Percentiles rank a stretch among this genome's conserved stretches.
Conservation (phyloP, 306 rosid species). For the Castanospermum australe region DNA sequence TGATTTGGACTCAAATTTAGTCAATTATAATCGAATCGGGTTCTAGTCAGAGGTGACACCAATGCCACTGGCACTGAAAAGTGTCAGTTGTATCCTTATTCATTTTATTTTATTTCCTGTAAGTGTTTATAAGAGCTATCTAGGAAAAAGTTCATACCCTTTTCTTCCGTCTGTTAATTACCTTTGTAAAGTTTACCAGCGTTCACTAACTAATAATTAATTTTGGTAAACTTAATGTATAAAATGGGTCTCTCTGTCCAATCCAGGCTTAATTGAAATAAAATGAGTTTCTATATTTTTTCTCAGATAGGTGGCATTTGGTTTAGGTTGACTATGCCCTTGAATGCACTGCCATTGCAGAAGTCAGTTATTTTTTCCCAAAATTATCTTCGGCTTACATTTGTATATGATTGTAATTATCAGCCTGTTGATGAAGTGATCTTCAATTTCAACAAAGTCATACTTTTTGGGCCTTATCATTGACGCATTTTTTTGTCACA, state of each 20-base stretch:
- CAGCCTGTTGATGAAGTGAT: background rate
- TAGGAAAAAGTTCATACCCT: background rate
- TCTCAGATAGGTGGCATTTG: background rate
- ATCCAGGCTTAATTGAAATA: background rate
- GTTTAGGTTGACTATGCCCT: background rate
- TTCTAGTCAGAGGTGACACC: background rate
- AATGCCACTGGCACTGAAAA: background rate
- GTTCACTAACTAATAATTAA: background rate
- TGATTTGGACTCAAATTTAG: background rate
- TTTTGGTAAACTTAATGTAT: background rate
- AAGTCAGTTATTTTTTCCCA: background rate
- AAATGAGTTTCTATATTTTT: background rate
- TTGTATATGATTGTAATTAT: background rate
- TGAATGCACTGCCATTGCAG: background rate
- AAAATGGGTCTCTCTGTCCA: background rate
- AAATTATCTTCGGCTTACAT: background rate
- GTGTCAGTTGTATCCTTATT: background rate
- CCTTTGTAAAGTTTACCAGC: background rate
- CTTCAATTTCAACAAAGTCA: background rate
- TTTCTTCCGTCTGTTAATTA: background rate
- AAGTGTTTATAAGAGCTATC: background rate
- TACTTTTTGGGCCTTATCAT: background rate
- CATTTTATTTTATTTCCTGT: background rate
- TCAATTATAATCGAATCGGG: background rate
- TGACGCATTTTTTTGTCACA: background rate